A percentile compares a stretch with the other conserved stretches of the same genome.
These are phyloP conservation scores for Cladosporium cucumerinum DNA, from an alignment of 2,329 filamentous ascomycete genomes.

Conservation along the genomic window DNA sequence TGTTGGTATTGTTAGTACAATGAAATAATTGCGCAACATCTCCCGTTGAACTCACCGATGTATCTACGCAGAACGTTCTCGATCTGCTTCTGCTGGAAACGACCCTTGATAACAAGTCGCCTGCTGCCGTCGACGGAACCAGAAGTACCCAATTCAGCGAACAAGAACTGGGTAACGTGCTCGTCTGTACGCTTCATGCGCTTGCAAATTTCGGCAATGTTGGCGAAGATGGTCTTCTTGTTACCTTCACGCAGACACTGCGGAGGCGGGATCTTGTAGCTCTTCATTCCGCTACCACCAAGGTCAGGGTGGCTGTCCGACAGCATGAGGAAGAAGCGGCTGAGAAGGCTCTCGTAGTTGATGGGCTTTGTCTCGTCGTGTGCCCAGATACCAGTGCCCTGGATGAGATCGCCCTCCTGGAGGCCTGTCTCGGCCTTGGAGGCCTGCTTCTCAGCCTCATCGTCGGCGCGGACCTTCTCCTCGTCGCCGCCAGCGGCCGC, in stretches of 20 bases:
- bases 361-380: slow-evolving; percentile 77
- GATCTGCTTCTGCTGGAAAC: slow-evolving; percentile 99
- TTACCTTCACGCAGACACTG: slow-evolving; percentile 99
- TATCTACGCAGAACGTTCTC: slow-evolving; percentile 96
- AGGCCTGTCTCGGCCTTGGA: slow-evolving; percentile 45
- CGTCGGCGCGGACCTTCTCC: slow-evolving; percentile 53
- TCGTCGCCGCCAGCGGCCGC: slow-evolving; percentile 56
- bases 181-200: slow-evolving; percentile 99
- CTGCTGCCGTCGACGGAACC: slow-evolving; percentile 91
- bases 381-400: slow-evolving; percentile 85
- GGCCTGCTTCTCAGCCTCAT: slow-evolving; percentile 50
- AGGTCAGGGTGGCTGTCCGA: slow-evolving; percentile 97
- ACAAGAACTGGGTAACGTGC: slow-evolving; percentile 86
- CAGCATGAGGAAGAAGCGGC: slow-evolving; percentile 90
- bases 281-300: slow-evolving; percentile 71
- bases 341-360: slow-evolving; percentile 79
- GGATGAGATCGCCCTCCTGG: slow-evolving; percentile 71
- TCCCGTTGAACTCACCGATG: slow-evolving; percentile 67
- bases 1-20: slow-evolving; percentile 36
- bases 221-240: slow-evolving; percentile 99
- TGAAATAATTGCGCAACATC: not conserved
- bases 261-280: slow-evolving; percentile 98
- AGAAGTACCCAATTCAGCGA: slow-evolving; percentile 95
- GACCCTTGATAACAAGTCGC: slow-evolving; percentile 96
- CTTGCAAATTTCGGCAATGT: slow-evolving; percentile 98